Evolutionary conservation across 192 early-diverging fungal species (phyloP), one percentile per base, ranked within the genome.

Genomic region (Coemansia sp.): DNA sequence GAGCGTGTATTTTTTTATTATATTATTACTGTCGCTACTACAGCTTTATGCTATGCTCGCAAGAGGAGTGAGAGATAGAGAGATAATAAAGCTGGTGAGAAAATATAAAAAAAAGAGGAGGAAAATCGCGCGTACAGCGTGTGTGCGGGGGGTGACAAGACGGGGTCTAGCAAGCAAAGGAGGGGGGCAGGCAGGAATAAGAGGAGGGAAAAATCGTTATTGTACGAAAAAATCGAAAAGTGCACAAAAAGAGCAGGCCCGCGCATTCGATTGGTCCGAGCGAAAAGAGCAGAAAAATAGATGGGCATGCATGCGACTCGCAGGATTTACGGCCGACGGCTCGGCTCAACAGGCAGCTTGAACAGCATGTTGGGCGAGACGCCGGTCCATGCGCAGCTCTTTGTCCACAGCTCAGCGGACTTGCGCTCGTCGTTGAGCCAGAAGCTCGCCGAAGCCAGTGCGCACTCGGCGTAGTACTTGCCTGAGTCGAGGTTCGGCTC

Each of bases 351-450:
- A 1, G 3, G 13, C 24, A 9, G 48, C 46, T 48, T 59, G 53
- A 57, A 14, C 0, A 44, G 24, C 21, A 45, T 40, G 23, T 62
- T 59, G 24, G 73, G 73, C 44, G 67, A 69, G 0, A 64, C 55
- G 49, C 69, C 73, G 33, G 69, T 51, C 73, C 73, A 77, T 2
- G 67, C 74, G 37, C 74, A 71, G 53, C 61, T 71, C 55, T 78
- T 78, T 6, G 23, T 39, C 74, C 74, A 78, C 41, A 78, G 57
- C 53, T 62, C 53, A 17, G 66, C 62, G 4, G 68, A 39, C 38
- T 63, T 67, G 9, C 47, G 56, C 13, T 25, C 4, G 57, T 41
- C 57, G 37, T 48, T 34, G 13, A 67, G 57, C 69, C 68, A 78
- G 50, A 71, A 71, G 69, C 64, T 67, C 7, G 61, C 43, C 13